Conservation (phyloP, 352 stramenopile genomes). For the Phytophthora macrochlamydospora region DNA sequence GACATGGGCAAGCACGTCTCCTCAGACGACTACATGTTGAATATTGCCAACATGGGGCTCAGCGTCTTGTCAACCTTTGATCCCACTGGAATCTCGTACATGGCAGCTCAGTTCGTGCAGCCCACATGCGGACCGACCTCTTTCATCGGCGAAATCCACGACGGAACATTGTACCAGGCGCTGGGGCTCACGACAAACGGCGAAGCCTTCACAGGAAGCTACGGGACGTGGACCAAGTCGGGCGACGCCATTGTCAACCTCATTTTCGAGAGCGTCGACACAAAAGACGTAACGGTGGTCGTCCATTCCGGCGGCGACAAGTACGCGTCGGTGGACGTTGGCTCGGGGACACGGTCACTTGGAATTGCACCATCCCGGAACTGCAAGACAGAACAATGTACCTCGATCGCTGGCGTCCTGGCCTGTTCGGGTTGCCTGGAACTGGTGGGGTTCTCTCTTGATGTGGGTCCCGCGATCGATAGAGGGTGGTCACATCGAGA, state of each 20-base stretch:
- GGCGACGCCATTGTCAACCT: slow-evolving; percentile 22
- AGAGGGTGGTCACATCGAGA: slow-evolving; percentile 36
- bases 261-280: slow-evolving; percentile 17
- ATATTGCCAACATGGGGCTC: slow-evolving; percentile 32
- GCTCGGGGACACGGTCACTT: slow-evolving; percentile 6
- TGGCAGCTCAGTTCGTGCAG: slow-evolving; percentile 38
- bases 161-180: slow-evolving; percentile 15
- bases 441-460: slow-evolving; percentile 24
- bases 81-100: slow-evolving; percentile 33
- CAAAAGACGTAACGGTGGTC: slow-evolving; percentile 17
- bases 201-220: slow-evolving; percentile 25
- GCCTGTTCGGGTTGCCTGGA: slow-evolving; percentile 40
- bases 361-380: slow-evolving; percentile 15
- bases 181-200: slow-evolving; percentile 11
- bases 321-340: slow-evolving; percentile 16
- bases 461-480: slow-evolving; percentile 41
- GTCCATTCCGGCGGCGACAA: slow-evolving; percentile 17
- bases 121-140: slow-evolving; percentile 32
- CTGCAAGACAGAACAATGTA: slow-evolving; percentile 31
- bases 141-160: slow-evolving; percentile 31
- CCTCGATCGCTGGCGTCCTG: slow-evolving; percentile 29
- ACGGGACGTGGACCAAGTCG: slow-evolving; percentile 23
- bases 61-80: slow-evolving; percentile 33
- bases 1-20: slow-evolving; percentile 13
- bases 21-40: slow-evolving; percentile 34